Evolutionary conservation across 306 rosid genomes (phyloP).

Genomic region (Cicer yamashitae): DNA sequence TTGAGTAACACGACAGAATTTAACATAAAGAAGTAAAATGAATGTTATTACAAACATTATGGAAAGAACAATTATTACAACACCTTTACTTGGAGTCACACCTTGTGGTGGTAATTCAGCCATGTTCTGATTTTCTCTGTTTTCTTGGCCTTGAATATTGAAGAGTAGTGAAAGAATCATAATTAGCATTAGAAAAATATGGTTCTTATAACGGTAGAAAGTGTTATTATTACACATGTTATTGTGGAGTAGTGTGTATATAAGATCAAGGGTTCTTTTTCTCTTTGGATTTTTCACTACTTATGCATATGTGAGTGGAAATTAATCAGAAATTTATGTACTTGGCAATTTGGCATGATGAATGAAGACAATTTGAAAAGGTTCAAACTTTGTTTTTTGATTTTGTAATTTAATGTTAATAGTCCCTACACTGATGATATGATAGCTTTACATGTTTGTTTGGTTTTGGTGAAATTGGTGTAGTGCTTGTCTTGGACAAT

Average conservation of each 20-base stretch:
- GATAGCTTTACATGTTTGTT: constrained; percentile 42
- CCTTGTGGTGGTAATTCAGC: constrained; percentile 29
- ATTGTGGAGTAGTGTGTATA: neutral
- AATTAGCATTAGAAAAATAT: constrained; percentile 27
- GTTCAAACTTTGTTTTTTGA: constrained; percentile 36
- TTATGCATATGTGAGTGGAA: constrained; percentile 7
- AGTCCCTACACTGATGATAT: constrained; percentile 35
- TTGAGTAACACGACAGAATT: constrained; percentile 53
- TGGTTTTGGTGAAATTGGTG: constrained; percentile 5
- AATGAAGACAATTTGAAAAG: constrained; percentile 29
- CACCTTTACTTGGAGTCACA: constrained; percentile 57
- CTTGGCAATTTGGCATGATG: neutral
- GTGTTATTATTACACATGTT: constrained; percentile 33
- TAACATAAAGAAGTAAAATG: constrained; percentile 62
- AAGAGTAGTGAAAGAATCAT: constrained; percentile 24
- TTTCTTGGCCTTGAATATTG: constrained; percentile 14
- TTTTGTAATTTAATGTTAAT: neutral
- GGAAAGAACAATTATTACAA: constrained; percentile 57
- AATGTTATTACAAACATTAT: constrained; percentile 58
- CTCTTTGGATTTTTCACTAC: constrained; percentile 19
- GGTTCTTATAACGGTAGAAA: neutral
- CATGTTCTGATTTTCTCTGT: neutral
- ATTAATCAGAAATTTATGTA: neutral
- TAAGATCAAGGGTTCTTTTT: constrained; percentile 24
- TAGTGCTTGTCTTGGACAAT: constrained; percentile 42